Conservation (phyloP, 2,329 filamentous ascomycete genomes). For the Mycosphaerella sp. region DNA sequence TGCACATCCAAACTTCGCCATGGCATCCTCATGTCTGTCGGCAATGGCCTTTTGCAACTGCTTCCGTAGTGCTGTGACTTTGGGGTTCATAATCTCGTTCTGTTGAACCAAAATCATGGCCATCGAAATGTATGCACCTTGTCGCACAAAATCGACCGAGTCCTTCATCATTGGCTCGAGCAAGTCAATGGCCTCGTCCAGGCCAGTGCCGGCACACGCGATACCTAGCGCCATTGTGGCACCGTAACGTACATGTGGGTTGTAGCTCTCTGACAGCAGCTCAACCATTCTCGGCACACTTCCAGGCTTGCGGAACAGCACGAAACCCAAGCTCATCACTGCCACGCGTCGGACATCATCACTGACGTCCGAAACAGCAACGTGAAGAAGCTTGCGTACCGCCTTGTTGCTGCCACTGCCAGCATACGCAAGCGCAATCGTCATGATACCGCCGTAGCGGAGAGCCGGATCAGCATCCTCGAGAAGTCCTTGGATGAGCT, state of each 20-base stretch:
- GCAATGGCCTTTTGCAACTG: conserved; percentile 88
- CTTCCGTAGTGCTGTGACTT: conserved; percentile 85
- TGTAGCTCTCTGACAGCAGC: conserved; percentile 95
- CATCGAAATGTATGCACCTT: conserved; percentile 87
- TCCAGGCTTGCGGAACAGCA: conserved; percentile 94
- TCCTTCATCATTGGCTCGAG: conserved; percentile 99
- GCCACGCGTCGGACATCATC: conserved; percentile 94
- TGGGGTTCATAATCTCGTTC: conserved; percentile 97
- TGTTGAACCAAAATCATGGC: conserved; percentile 99
- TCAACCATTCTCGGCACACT: conserved; percentile 99
- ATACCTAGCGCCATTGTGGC: conserved; percentile 98
- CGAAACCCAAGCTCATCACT: conserved; percentile 97
- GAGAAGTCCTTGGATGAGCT: conserved; percentile 86
- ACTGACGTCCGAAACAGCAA: conserved; percentile 95
- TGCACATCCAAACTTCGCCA: conserved; percentile 97
- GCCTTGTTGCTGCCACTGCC: conserved; percentile 98
- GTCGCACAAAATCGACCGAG: conserved; percentile 94
- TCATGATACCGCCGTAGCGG: conserved; percentile 96
- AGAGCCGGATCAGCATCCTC: conserved; percentile 90
- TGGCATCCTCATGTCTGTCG: conserved; percentile 95
- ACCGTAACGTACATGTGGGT: conserved; percentile 95
- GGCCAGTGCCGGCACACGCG: conserved; percentile 89
- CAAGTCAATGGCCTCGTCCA: conserved; percentile 93
- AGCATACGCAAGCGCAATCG: conserved; percentile 95
- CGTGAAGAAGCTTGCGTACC: conserved; percentile 88